Evolutionary conservation across 2,329 filamentous ascomycete genomes (phyloP), one percentile per base, ranked within the genome.

Genomic region (Aspergillus persii): DNA sequence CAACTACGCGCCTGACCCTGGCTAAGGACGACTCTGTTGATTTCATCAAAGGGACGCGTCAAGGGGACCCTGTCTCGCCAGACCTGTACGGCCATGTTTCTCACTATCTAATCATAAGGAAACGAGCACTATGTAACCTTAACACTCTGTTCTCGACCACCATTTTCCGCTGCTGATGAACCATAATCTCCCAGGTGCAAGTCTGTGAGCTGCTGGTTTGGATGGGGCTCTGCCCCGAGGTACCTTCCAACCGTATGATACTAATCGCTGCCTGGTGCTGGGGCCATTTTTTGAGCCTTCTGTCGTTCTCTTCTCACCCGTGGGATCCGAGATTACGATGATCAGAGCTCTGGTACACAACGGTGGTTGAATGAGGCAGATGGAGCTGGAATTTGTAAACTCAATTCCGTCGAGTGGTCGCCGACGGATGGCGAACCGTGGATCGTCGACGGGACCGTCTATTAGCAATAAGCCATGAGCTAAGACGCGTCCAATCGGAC

Each of bases 111-210:
- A 15, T 60, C 46, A 57, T 54, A 11, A 46, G 62, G 4, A 27
- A 52, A 26, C 12, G 8, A 33, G 50, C 46, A 12, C 18, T 53
- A 30, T 53, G 61, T 18, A 9, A 39, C 2, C 48, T 57, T 18
- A 15, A 53, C 1, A 26, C 31, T 30, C 54, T 64, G 1, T 54
- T 59, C 12, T 33, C 53, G 12, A 61, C 49, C 29, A 65, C 66
- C 29, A 49, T 52, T 8, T 66, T 57, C 1, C 61, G 1, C 44
- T 68, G 7, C 56, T 68, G 1, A 66, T 69, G 50, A 62, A 71
- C 50, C 53, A 68, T 44, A 69, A 71, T 63, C 27, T 66, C 23
- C 64, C 64, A 5, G 15, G 53, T 12, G 69, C 65, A 44, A 58
- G 7, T 58, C 15, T 12, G 56, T 61, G 55, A 36, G 59, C 50